Evolutionary conservation across 2,329 filamentous ascomycete species (phyloP).

Genomic region (Tolypocladium album): DNA sequence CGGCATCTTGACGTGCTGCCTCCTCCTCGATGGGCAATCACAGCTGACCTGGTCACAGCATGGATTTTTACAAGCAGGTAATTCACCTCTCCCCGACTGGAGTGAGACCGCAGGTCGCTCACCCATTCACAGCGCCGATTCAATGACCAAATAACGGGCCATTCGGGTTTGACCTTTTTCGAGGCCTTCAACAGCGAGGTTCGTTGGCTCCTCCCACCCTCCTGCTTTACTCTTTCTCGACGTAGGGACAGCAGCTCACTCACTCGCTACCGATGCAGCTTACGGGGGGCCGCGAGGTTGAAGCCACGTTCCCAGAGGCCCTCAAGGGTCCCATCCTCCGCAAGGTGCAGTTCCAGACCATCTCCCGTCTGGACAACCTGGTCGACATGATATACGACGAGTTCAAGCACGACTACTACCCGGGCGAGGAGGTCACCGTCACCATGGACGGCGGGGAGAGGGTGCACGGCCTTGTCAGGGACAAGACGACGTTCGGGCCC

Average conservation of each 20-base stretch:
- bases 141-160: conserved; percentile 92
- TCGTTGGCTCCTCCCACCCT: conserved; percentile 21
- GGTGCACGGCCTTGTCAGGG: conserved; percentile 64
- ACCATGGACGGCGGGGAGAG: conserved; percentile 58
- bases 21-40: not conserved
- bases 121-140: conserved; percentile 57
- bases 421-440: conserved; percentile 73
- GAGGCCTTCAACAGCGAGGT: conserved; percentile 89
- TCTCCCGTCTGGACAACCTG: conserved; percentile 77
- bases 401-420: conserved; percentile 85
- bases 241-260: not conserved
- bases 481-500: conserved; percentile 69
- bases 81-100: not conserved
- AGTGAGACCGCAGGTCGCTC: conserved; percentile 1
- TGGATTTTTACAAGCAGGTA: conserved; percentile 91
- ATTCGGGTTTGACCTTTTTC: conserved; percentile 84
- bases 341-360: conserved; percentile 82
- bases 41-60: conserved; percentile 34
- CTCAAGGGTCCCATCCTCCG: conserved; percentile 85
- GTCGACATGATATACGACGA: conserved; percentile 61
- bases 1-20: not conserved
- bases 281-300: conserved; percentile 76
- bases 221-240: not conserved
- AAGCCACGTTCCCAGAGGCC: conserved; percentile 82
- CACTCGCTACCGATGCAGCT: conserved; percentile 35